phyloP scores from a whole-genome alignment of 2,329 filamentous ascomycete genomes.

The Podosphaera aphanis region DNA sequence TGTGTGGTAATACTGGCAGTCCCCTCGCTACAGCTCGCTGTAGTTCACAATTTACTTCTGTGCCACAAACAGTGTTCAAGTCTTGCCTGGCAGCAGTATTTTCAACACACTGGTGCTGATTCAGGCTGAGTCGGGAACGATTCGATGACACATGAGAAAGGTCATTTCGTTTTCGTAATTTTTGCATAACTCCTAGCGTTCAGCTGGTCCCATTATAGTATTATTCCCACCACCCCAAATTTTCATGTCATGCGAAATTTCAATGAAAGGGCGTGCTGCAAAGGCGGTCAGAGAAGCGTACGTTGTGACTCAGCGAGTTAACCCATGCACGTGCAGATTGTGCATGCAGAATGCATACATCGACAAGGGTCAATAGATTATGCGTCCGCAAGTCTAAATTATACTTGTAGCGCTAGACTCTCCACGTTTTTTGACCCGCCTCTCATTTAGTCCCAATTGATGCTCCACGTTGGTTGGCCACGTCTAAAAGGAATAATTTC shows the following conservation, averaged over 20 bases:
- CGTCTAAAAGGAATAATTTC: slow-evolving; percentile 14
- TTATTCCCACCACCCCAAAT: background rate
- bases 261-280: background rate
- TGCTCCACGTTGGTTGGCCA: slow-evolving; percentile 9
- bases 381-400: background rate
- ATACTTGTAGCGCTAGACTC: background rate
- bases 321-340: background rate
- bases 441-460: slow-evolving; percentile 25
- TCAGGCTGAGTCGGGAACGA: no score
- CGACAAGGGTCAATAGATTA: background rate
- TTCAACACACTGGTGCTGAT: no score
- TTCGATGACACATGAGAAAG: background rate
- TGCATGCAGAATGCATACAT: background rate
- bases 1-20: background rate
- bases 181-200: background rate
- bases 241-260: background rate
- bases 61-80: no score
- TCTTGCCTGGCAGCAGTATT: no score
- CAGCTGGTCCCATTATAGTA: background rate
- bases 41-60: no score
- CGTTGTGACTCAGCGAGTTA: background rate
- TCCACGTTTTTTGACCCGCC: background rate
- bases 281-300: background rate
- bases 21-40: background rate
- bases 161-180: background rate